Conservation (phyloP, 306 rosid genomes). For the Cucurbita maxima region DNA sequence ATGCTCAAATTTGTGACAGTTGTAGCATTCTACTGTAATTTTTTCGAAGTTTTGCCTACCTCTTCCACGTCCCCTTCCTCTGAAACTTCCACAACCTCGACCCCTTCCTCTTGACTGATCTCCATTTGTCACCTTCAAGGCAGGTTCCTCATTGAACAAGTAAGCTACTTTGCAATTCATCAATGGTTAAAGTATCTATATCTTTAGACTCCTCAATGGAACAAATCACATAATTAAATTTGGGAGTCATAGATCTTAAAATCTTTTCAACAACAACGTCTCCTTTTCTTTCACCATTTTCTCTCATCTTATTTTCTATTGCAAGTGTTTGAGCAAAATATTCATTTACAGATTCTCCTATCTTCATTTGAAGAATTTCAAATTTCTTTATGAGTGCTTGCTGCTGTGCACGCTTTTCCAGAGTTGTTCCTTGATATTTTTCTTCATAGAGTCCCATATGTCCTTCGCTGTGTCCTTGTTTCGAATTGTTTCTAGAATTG, state of each 20-base stretch:
- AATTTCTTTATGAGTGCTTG: too few relatives aligned
- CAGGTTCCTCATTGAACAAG: background rate
- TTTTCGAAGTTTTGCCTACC: background rate
- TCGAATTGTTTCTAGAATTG: too few relatives aligned
- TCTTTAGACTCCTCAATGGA: too few relatives aligned
- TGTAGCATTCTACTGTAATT: background rate
- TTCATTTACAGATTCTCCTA: too few relatives aligned
- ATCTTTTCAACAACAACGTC: background rate
- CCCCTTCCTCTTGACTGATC: background rate
- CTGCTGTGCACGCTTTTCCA: too few relatives aligned
- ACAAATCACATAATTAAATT: too few relatives aligned
- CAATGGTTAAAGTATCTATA: background rate
- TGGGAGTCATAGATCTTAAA: background rate
- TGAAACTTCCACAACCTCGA: background rate
- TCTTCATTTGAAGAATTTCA: too few relatives aligned
- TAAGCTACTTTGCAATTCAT: background rate
- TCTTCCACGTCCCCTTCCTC: background rate
- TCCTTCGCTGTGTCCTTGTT: too few relatives aligned
- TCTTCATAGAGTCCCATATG: too few relatives aligned
- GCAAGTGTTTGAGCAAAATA: too few relatives aligned
- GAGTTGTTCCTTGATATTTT: background rate
- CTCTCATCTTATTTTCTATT: background rate
- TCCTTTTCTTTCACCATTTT: too few relatives aligned
- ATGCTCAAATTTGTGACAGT: background rate
- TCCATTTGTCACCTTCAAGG: background rate